Evolutionary conservation across 1,284 basidiomycete genomes (phyloP).

Genomic region (Filobasidium uniguttulatum): DNA sequence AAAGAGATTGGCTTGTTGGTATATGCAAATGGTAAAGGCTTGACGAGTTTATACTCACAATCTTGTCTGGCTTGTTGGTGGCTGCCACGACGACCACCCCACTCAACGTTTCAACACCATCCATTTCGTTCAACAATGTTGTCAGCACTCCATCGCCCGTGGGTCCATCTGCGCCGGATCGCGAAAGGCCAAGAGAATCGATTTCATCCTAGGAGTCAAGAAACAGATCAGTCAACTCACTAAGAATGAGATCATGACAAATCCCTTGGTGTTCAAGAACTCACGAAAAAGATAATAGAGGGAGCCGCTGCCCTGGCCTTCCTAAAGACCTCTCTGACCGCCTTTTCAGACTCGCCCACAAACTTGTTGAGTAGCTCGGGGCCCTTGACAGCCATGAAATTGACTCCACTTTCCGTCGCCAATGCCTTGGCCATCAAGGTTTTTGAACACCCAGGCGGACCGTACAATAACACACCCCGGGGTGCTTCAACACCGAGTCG

Average conservation of each 20-base stretch:
- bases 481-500: conserved; percentile 80
- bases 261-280: conserved; percentile 34
- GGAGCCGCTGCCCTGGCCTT: conserved; percentile 89
- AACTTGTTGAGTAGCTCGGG: conserved; percentile 96
- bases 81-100: conserved; percentile 92
- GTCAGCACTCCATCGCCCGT: conserved; percentile 77
- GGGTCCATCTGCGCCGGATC: conserved; percentile 52
- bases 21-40: neutral
- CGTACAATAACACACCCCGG: conserved; percentile 82
- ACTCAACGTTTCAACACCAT: conserved; percentile 83
- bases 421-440: conserved; percentile 88
- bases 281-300: conserved; percentile 88
- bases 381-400: conserved; percentile 96
- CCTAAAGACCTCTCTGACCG: conserved; percentile 85
- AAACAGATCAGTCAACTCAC: neutral
- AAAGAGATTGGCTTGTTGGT: neutral
- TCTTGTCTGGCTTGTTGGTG: conserved; percentile 85
- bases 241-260: neutral
- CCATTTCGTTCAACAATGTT: conserved; percentile 93
- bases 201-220: conserved; percentile 67
- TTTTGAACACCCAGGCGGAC: conserved; percentile 95
- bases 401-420: conserved; percentile 87
- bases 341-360: conserved; percentile 91
- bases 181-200: conserved; percentile 75
- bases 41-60: conserved; percentile 45